Evolutionary conservation across 495 filamentous ascomycete genomes (phyloP).

Genomic region (Parachaetomium inaequale): DNA sequence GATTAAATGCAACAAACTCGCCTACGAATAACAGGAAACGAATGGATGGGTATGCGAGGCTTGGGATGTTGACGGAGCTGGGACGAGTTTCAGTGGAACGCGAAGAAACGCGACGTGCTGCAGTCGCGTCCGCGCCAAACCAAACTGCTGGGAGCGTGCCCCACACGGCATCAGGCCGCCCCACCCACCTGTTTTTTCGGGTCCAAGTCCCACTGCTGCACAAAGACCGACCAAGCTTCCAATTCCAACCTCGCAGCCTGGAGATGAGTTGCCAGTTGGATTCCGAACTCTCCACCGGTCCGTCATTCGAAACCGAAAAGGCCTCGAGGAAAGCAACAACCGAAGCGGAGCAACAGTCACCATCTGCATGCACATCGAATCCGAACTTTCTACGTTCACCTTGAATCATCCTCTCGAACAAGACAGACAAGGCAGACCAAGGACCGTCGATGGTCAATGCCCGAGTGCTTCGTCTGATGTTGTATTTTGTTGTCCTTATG

Average conservation of each 20-base stretch:
- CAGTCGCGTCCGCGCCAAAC: slow-evolving; percentile 19
- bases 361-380: too few relatives aligned
- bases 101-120: slow-evolving; percentile 20
- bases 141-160: not conserved
- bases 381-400: too few relatives aligned
- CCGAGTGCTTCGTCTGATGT: not conserved
- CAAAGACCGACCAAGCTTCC: not conserved
- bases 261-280: too few relatives aligned
- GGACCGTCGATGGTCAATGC: not conserved
- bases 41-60: not conserved
- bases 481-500: not conserved
- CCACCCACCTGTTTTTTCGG: not conserved
- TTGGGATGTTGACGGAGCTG: not conserved
- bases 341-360: too few relatives aligned
- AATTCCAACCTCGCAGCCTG: not conserved
- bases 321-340: too few relatives aligned
- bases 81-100: slow-evolving; percentile 19
- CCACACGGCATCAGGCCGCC: not conserved
- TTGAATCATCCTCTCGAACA: too few relatives aligned
- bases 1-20: not conserved
- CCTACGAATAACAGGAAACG: not conserved
- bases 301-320: too few relatives aligned
- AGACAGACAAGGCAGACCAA: too few relatives aligned
- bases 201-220: not conserved
- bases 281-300: too few relatives aligned